Evolutionary conservation across 164 flowering plant genomes (phyloP).

Genomic region (Liriodendron chinense): DNA sequence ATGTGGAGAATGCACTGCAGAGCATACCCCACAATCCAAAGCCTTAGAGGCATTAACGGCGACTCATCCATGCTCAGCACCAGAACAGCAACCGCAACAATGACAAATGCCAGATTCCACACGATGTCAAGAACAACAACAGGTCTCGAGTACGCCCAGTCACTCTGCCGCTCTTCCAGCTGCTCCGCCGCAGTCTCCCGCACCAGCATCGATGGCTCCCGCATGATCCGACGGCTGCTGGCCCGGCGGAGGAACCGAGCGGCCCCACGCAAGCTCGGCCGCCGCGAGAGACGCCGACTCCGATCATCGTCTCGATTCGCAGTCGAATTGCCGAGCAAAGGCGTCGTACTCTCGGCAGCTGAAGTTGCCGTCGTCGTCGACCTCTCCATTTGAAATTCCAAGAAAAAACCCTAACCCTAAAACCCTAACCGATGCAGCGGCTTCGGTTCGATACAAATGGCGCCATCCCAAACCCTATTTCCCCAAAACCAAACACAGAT

Average conservation of each 20-base stretch:
- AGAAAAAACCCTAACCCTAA: neutral
- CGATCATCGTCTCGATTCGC: conserved; percentile 22
- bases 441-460: neutral
- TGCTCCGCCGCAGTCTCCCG: conserved; percentile 61
- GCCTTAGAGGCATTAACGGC: conserved; percentile 44
- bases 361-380: conserved; percentile 9
- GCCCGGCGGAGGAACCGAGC: conserved; percentile 48
- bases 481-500: neutral
- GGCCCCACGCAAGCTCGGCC: conserved; percentile 53
- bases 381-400: conserved; percentile 1
- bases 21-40: conserved; percentile 57
- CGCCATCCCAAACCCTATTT: neutral
- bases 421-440: neutral
- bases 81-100: conserved; percentile 30
- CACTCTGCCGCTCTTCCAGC: conserved; percentile 57
- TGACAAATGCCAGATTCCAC: conserved; percentile 52
- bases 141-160: conserved; percentile 61
- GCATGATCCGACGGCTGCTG: conserved; percentile 49
- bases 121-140: conserved; percentile 49
- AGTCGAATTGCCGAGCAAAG: conserved; percentile 33
- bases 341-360: conserved; percentile 24
- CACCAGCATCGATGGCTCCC: conserved; percentile 56
- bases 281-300: conserved; percentile 32
- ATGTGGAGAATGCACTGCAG: conserved; percentile 46
- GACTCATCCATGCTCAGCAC: conserved; percentile 34